Evolutionary conservation across 768 basidiomycete genomes (phyloP).

Genomic region (Leucosporidium yakuticum): DNA sequence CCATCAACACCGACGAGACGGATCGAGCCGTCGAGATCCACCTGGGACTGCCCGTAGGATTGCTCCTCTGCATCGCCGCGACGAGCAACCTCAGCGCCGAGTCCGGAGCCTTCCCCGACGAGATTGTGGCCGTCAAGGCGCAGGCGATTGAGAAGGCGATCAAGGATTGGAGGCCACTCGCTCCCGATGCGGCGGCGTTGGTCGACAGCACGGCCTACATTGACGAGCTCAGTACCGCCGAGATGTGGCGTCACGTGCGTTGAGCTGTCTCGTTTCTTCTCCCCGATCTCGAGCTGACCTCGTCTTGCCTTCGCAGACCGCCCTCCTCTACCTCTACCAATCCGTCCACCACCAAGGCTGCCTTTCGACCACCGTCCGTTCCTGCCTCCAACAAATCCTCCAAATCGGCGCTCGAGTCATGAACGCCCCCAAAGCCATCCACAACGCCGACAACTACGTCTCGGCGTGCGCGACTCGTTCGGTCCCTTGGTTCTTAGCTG

Average conservation of each 20-base stretch:
- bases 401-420: conserved; percentile 18
- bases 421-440: neutral
- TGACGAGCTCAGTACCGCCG: conserved; percentile 18
- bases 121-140: conserved; percentile 21
- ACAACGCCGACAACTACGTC: neutral
- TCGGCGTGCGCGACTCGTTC: neutral
- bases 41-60: conserved; percentile 24
- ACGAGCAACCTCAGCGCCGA: conserved; percentile 22
- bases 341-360: conserved; percentile 19
- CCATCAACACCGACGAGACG: conserved; percentile 7
- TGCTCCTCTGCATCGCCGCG: conserved; percentile 27
- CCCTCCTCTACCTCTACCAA: conserved; percentile 28
- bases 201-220: conserved; percentile 17
- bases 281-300: conserved; percentile 7
- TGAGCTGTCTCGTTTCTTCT: neutral
- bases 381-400: conserved; percentile 20
- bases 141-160: conserved; percentile 26
- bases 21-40: conserved; percentile 11
- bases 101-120: conserved; percentile 21
- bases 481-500: conserved; percentile 29
- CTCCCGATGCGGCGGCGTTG: conserved; percentile 7
- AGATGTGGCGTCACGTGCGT: conserved; percentile 29
- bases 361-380: conserved; percentile 8
- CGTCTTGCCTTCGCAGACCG: conserved; percentile 24
- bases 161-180: conserved; percentile 15